A percentile compares a stretch with the other conserved stretches of the same genome.
Evolutionary conservation across 164 flowering plant species (phyloP).

Genomic region (Litsea cubeba): DNA sequence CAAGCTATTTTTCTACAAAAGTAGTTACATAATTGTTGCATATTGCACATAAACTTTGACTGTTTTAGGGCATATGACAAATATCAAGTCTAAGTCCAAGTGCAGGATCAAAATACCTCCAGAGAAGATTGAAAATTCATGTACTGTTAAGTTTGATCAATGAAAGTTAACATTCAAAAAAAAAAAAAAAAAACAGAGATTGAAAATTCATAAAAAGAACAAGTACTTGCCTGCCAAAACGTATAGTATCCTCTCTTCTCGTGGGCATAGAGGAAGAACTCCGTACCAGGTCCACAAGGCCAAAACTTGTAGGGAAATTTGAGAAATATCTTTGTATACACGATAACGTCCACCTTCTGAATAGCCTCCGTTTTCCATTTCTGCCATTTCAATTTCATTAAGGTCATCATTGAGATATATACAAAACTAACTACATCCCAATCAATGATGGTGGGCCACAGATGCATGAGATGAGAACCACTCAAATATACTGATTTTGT

Average conservation of each 20-base stretch:
- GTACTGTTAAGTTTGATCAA: too few species aligned
- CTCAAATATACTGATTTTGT: too few species aligned
- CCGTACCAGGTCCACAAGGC: conserved; percentile 75
- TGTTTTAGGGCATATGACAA: too few species aligned
- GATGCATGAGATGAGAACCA: too few species aligned
- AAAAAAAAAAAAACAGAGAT: too few species aligned
- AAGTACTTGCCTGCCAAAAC: conserved; percentile 81
- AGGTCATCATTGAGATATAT: too few species aligned
- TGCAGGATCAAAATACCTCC: too few species aligned
- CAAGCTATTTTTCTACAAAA: not conserved
- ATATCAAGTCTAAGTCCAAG: not conserved
- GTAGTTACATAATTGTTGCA: not conserved
- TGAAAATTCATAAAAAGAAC: not conserved
- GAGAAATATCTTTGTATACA: conserved; percentile 88
- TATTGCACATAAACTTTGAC: too few species aligned
- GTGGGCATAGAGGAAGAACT: conserved; percentile 90
- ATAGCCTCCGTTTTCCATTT: conserved; percentile 83
- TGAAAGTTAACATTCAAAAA: too few species aligned
- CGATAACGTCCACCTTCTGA: conserved; percentile 67
- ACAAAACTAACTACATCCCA: too few species aligned
- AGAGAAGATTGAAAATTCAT: too few species aligned
- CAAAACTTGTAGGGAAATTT: conserved; percentile 83
- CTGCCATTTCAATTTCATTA: conserved; percentile 27
- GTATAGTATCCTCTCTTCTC: conserved; percentile 91
- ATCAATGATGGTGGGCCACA: too few species aligned